Conservation (phyloP, 352 stramenopile genomes). For the Pythium sp. region DNA sequence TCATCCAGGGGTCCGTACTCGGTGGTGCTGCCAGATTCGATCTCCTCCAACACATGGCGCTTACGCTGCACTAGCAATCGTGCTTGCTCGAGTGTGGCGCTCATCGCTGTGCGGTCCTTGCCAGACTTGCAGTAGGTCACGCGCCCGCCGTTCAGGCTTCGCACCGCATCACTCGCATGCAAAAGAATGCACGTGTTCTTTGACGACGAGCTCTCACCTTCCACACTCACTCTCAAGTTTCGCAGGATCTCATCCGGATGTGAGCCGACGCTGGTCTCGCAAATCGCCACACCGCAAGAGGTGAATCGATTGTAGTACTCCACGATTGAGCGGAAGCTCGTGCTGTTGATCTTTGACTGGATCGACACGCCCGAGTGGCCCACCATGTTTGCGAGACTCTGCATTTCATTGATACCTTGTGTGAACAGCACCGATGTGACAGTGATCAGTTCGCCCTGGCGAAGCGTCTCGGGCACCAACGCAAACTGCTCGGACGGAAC, state of each 20-base stretch:
- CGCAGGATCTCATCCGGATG: conserved; percentile 67
- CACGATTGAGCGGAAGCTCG: conserved; percentile 63
- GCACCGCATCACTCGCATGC: conserved; percentile 79
- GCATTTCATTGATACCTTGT: conserved; percentile 94
- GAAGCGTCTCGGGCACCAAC: conserved; percentile 49
- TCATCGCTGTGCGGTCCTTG: conserved; percentile 98
- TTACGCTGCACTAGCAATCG: conserved; percentile 85
- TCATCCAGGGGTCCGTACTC: conserved; percentile 66
- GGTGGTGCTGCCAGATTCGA: conserved; percentile 43
- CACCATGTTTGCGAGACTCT: conserved; percentile 90
- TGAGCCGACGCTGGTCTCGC: conserved; percentile 51
- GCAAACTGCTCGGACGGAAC: conserved; percentile 42
- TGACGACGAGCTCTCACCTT: conserved; percentile 67
- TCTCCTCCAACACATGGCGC: conserved; percentile 66
- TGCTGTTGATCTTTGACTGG: conserved; percentile 82
- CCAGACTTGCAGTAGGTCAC: conserved; percentile 98
- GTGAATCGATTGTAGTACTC: conserved; percentile 78
- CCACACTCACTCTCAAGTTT: conserved; percentile 61
- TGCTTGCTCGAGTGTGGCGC: conserved; percentile 94
- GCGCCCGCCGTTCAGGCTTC: conserved; percentile 89
- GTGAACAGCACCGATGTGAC: conserved; percentile 84
- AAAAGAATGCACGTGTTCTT: conserved; percentile 90
- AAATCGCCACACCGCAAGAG: conserved; percentile 32
- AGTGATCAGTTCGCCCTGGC: conserved; percentile 49
- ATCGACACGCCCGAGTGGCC: conserved; percentile 77